Evolutionary conservation across 2,329 filamentous ascomycete genomes (phyloP).

Genomic region (Colletotrichum tabaci): DNA sequence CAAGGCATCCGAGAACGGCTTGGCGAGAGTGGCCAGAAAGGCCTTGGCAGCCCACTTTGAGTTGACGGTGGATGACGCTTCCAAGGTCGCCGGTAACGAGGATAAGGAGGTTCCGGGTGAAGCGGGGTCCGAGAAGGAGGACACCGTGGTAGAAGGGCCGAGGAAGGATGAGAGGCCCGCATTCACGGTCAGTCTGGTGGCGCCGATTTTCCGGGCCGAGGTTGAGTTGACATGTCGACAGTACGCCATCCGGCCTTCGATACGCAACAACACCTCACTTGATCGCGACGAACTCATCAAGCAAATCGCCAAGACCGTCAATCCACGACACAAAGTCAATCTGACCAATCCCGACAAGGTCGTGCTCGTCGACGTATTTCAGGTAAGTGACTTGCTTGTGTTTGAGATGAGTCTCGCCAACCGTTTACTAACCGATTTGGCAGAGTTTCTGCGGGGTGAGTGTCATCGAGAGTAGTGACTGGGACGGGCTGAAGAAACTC

Average conservation of each 20-base stretch:
- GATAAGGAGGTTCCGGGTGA: conserved; percentile 37
- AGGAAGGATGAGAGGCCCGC: conserved; percentile 43
- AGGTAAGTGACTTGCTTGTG: conserved; percentile 67
- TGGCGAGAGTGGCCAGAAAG: conserved; percentile 74
- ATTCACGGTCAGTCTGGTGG: conserved; percentile 59
- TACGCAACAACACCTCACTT: conserved; percentile 80
- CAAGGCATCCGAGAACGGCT: conserved; percentile 78
- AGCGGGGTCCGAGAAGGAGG: conserved; percentile 1
- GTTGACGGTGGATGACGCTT: conserved; percentile 50
- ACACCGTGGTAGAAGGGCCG: conserved; percentile 34
- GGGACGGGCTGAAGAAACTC: conserved; percentile 81
- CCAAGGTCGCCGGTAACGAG: conserved; percentile 40
- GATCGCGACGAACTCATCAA: conserved; percentile 80
- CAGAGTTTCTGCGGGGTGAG: conserved; percentile 85
- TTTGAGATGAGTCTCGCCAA: neutral
- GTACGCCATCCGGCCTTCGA: conserved; percentile 88
- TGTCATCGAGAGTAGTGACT: conserved; percentile 79
- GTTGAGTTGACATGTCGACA: conserved; percentile 51
- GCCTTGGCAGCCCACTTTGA: conserved; percentile 77
- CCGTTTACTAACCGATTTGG: conserved; percentile 23
- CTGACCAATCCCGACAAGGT: conserved; percentile 84
- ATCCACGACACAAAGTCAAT: conserved; percentile 80
- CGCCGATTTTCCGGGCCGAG: neutral
- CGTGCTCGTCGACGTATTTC: conserved; percentile 84
- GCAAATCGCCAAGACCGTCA: conserved; percentile 76